Base-by-base conservation (phyloP, 1,284 basidiomycete species). In the Austroboletus sp. region DNA sequence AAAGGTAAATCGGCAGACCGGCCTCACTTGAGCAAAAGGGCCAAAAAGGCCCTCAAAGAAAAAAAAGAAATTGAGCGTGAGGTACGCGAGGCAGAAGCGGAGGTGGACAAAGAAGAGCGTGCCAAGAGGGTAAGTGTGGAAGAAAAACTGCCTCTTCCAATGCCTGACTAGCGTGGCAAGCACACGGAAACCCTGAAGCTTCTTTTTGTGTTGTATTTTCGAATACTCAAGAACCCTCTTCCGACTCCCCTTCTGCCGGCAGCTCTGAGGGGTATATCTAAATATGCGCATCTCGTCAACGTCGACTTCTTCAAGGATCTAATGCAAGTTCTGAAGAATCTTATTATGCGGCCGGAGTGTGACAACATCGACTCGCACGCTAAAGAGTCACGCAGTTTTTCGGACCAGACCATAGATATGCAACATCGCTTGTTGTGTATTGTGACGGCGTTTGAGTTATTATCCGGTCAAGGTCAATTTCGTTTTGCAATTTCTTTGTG, bases 231-330 rank as follows among this genome's bases (percentile, higher is more conserved):
- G 70, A 82, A 85, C 59, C 81, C 89, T 6, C 74, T 74, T n/a
- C 82, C 84, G 13, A 86, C 85, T 3, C 82, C 86, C 6, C 76
- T 98, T 8, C 75, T 98, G 16, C 85, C 92, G 10, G 81, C 89
- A 21, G 93, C 93, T 23, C 72, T 99, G 53, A 85, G 88, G 60
- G 96, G 96, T 50, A 86, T 99, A 57, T 83, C 92, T 5, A 84
- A 84, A 67, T 98, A 90, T 61, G 87, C 95, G 0, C 96, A 98
- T 66, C 78, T 97, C 46, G 92, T 99, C 66, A 99, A 97, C 68
- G 80, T 98, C 57, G 96, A 99, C 66, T 99, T 99, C 70, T 99
- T 99, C 80, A 85, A 86, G 55, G 96, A 98, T 68, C 72, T 99
- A 38, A 76, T 98, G 67, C 75, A 80, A 43, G 92, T 96, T 1